These are phyloP conservation scores for Baeospora myosura DNA, from an alignment of 1,284 basidiomycete species.

Conservation along the genomic window DNA sequence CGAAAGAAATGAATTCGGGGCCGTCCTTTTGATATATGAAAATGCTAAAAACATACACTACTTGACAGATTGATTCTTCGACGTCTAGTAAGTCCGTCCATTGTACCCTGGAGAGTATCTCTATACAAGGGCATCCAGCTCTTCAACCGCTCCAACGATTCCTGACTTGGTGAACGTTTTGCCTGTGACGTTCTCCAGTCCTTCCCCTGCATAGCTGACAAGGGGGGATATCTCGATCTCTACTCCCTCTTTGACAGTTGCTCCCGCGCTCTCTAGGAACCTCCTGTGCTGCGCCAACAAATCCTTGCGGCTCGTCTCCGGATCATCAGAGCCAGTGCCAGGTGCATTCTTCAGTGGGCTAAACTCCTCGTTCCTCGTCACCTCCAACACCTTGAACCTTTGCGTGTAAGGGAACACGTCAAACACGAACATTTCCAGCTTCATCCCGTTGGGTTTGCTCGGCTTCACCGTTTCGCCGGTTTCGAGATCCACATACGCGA, in stretches of 20 bases:
- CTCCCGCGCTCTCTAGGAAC: slow-evolving; percentile 81
- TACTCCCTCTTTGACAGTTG: slow-evolving; percentile 56
- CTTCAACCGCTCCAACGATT: slow-evolving; percentile 38
- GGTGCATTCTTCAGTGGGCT: slow-evolving; percentile 97
- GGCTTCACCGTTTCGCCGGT: slow-evolving; percentile 72
- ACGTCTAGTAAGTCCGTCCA: too few species aligned
- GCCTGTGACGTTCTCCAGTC: slow-evolving; percentile 74
- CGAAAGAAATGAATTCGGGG: not conserved
- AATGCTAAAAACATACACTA: too few species aligned
- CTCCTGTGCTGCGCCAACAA: slow-evolving; percentile 85
- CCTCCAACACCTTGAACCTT: slow-evolving; percentile 84
- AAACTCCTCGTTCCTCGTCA: slow-evolving; percentile 86
- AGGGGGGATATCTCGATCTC: slow-evolving; percentile 91
- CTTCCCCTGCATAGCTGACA: slow-evolving; percentile 89
- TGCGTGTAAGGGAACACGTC: slow-evolving; percentile 96
- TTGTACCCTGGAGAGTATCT: too few species aligned
- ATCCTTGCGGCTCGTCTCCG: slow-evolving; percentile 85
- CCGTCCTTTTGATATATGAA: not conserved
- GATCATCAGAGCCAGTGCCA: slow-evolving; percentile 89
- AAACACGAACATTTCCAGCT: slow-evolving; percentile 98
- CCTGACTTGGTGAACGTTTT: slow-evolving; percentile 66
- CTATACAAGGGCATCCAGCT: slow-evolving; percentile 40
- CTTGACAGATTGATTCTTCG: too few species aligned
- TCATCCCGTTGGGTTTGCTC: slow-evolving; percentile 93
- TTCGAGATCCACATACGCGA: slow-evolving; percentile 71